Evolutionary conservation across 73 alveolate genomes (phyloP), one percentile per base, ranked within the genome.

Genomic region (Loxodes magnus): DNA sequence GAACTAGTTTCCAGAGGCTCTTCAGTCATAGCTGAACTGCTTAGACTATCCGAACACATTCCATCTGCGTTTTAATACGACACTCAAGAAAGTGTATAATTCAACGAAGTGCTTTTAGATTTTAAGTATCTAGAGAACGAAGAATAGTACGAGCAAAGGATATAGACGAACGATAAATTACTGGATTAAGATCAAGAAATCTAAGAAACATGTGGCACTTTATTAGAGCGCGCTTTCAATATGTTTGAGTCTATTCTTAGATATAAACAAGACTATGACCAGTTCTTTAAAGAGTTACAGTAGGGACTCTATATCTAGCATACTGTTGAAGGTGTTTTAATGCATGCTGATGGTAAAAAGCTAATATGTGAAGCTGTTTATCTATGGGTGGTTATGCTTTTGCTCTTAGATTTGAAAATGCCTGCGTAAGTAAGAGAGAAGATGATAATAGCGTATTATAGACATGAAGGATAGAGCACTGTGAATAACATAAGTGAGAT

Each of bases 341-440:
- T n/a, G n/a, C n/a, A n/a, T n/a, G n/a, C n/a, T n/a, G n/a, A n/a
- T n/a, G n/a, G n/a, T n/a, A n/a, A n/a, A n/a, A n/a, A n/a, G n/a
- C n/a, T n/a, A n/a, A n/a, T n/a, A n/a, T n/a, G n/a, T n/a, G n/a
- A n/a, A n/a, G n/a, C n/a, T n/a, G n/a, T n/a, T n/a, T n/a, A n/a
- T n/a, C n/a, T 77, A 46, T 85, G 79, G 64, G 98, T 96, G 25
- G 95, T 85, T 33, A 74, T 77, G 97, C 88, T 92, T 23, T 59
- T 92, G 55, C 82, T 92, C 46, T 72, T 84, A 52, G 98, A 92
- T 68, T 74, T 90, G 53, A 75, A 84, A 23, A 79, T 92, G 15
- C 97, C 97, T 6, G 93, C 93, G 7, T 68, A 74, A 5, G 84
- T 87, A 4, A 79, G 98, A 71, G 98, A 92, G 66, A 80, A 88